Evolutionary conservation across 2,329 filamentous ascomycete species (phyloP).

Genomic region (Cladophialophora carrionii): DNA sequence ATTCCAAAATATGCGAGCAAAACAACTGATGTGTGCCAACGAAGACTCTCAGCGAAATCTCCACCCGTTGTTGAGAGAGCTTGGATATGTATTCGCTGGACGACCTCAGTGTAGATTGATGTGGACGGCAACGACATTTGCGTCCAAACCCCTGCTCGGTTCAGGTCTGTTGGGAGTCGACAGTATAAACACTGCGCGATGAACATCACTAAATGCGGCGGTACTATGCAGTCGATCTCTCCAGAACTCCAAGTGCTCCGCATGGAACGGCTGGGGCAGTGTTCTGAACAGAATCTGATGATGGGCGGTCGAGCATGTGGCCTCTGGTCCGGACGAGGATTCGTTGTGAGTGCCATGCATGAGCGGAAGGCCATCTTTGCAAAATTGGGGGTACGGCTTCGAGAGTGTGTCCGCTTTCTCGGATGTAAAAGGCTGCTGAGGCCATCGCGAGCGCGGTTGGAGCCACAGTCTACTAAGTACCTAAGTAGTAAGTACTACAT

Average conservation of each 20-base stretch:
- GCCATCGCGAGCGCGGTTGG: background rate
- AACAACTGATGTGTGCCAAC: background rate
- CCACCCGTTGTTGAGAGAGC: background rate
- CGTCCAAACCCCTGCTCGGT: background rate
- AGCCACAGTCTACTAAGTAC: background rate
- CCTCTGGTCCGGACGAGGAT: constrained; percentile 32
- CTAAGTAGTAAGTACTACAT: too few relatives aligned
- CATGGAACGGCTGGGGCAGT: constrained; percentile 31
- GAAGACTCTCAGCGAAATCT: background rate
- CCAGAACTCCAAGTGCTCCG: constrained; percentile 32
- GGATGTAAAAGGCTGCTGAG: background rate
- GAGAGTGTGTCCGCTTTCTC: background rate
- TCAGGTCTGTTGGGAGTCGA: background rate
- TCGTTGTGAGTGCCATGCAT: constrained; percentile 30
- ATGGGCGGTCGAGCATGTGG: constrained; percentile 36
- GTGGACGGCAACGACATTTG: constrained; percentile 16
- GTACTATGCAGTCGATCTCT: constrained; percentile 33
- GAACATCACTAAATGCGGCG: constrained; percentile 34
- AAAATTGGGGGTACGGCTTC: background rate
- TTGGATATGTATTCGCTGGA: constrained; percentile 33
- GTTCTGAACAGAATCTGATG: constrained; percentile 37
- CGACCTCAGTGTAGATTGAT: constrained; percentile 30
- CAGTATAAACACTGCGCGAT: constrained; percentile 28
- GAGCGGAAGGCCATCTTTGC: constrained; percentile 22
- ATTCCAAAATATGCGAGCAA: constrained; percentile 2